Conservation (phyloP, 176 grass and related monocot genomes). For the Carex littledalei region DNA sequence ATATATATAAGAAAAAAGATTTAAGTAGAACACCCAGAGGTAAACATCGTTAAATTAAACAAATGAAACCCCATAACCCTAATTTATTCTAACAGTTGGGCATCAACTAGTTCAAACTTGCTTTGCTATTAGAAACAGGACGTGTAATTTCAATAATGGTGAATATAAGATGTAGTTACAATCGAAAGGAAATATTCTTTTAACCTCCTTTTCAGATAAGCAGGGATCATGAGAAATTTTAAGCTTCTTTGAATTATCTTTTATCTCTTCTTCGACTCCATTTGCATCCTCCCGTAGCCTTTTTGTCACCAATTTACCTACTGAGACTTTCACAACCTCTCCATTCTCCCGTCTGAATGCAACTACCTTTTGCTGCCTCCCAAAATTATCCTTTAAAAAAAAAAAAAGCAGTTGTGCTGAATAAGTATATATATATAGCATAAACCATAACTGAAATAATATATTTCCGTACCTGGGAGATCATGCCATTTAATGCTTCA, state of each 20-base stretch:
- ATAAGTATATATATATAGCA: background rate
- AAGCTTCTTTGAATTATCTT: conserved; percentile 8
- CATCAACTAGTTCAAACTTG: background rate
- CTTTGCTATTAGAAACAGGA: background rate
- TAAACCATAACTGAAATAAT: background rate
- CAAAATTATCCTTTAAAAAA: conserved; percentile 34
- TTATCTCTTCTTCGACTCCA: background rate
- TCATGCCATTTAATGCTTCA: conserved; percentile 46
- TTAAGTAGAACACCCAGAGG: background rate
- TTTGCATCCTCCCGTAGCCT: background rate
- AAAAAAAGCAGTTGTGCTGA: background rate
- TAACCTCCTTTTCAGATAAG: background rate
- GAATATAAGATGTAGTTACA: background rate
- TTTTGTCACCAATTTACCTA: background rate
- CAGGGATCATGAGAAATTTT: background rate
- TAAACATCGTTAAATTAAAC: background rate
- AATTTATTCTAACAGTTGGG: background rate
- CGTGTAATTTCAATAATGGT: background rate
- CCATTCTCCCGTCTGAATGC: conserved; percentile 46
- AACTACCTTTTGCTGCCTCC: conserved; percentile 42
- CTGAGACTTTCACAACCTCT: conserved; percentile 29
- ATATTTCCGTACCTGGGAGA: conserved; percentile 34
- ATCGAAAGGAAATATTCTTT: background rate
- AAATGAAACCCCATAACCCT: background rate
- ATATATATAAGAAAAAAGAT: background rate